phyloP scores from a whole-genome alignment of 495 filamentous ascomycete species.

The Bacidia gigantensis region DNA sequence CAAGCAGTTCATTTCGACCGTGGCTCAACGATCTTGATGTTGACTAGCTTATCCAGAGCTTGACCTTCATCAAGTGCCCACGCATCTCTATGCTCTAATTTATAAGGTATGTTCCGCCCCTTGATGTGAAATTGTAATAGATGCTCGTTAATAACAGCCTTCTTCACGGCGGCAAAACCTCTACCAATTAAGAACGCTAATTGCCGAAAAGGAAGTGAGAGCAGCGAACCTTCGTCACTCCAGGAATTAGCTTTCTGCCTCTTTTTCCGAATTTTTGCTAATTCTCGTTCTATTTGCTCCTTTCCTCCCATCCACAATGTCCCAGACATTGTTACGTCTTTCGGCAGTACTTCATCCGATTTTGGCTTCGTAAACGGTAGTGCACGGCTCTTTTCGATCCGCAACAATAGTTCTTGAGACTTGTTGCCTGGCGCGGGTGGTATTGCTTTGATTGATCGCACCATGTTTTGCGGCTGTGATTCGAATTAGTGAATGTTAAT shows the following conservation, averaged over 20 bases:
- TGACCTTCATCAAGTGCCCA: slow-evolving; percentile 18
- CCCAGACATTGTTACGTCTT: slow-evolving; percentile 28
- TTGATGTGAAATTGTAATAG: slow-evolving; percentile 33
- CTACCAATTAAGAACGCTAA: slow-evolving; percentile 25
- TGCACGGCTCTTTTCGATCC: slow-evolving; percentile 19
- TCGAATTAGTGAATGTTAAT: neutral
- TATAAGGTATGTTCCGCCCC: slow-evolving; percentile 21
- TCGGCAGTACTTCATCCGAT: slow-evolving; percentile 27
- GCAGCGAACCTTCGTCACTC: slow-evolving; percentile 19
- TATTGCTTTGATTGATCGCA: slow-evolving; percentile 14
- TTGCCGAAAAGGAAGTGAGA: slow-evolving; percentile 28
- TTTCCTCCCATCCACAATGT: slow-evolving; percentile 20
- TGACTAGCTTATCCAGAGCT: slow-evolving; percentile 16
- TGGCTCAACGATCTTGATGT: slow-evolving; percentile 6
- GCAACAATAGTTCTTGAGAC: slow-evolving; percentile 8
- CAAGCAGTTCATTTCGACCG: neutral
- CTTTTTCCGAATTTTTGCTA: neutral
- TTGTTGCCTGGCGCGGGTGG: slow-evolving; percentile 3
- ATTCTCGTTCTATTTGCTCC: slow-evolving; percentile 13
- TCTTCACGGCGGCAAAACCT: slow-evolving; percentile 28
- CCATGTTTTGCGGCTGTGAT: slow-evolving; percentile 16
- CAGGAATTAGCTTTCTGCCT: slow-evolving; percentile 6
- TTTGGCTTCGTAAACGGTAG: slow-evolving; percentile 31
- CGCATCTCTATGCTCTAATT: slow-evolving; percentile 13
- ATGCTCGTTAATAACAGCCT: slow-evolving; percentile 33